Evolutionary conservation across 805 yeast species (phyloP), one percentile per base, ranked within the genome.

Genomic region (Hanseniaspora pseudoguilliermondii): DNA sequence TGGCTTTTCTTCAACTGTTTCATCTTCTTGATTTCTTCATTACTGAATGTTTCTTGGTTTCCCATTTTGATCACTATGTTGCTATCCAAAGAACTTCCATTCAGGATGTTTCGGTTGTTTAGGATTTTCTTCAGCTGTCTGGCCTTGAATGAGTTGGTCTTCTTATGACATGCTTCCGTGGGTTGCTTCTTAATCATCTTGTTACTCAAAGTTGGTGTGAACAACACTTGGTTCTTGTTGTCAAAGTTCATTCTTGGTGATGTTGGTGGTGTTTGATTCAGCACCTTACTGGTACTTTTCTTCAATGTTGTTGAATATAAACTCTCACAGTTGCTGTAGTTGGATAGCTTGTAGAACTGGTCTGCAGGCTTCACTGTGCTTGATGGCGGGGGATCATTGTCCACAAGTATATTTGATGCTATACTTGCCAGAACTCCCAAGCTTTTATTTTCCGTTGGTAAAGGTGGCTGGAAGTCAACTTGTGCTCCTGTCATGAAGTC

Each of bases 81-180:
- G 29, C 23, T 44, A 21, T 46, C 36, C 29, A 56, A 32, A 3
- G 69, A 63, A 40, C 62, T 62, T 36, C 54, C 54, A 23, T 65
- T 64, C n/a, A 68, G 55, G 8, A 66, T 49, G 51, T 67, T 67
- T 55, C 72, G 63, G 49, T 64, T 61, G 36, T 62, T 63, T 38
- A 69, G 57, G 48, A 69, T 55, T 38, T 64, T 64, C 49, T 67
- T 69, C 52, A 68, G 48, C 58, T 68, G 68, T 54, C 67, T 58
- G 2, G 71, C 71, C 59, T 68, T 69, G 54, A 68, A 69, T 49
- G 70, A 66, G 56, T 68, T 67, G 2, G 69, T 66, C 54, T 69
- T 69, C 57, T 64, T 68, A 56, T 69, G 72, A 32, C 49, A 27
- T 18, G 40, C 15, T 29, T 34, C 42, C 56, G 47, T 49, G 60